Evolutionary conservation across 2,329 filamentous ascomycete genomes (phyloP).

Genomic region (Rhinocladiella similis): DNA sequence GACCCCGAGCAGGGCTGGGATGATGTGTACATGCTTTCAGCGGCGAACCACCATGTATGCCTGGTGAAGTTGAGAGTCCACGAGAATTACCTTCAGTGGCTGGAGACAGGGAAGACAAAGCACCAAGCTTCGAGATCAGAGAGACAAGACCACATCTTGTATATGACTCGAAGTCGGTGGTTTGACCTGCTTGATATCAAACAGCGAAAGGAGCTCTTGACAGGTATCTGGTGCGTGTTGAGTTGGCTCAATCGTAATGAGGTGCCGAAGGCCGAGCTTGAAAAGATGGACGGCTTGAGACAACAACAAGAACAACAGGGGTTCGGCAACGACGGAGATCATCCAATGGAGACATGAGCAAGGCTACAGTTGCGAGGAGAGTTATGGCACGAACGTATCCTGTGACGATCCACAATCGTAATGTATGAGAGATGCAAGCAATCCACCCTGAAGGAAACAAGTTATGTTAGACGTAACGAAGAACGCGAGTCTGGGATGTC

Average conservation of each 20-base stretch:
- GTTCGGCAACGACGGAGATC: slow-evolving; percentile 2
- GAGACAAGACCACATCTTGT: slow-evolving; percentile 42
- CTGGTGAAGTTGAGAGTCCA: slow-evolving; percentile 61
- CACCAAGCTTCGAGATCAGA: background rate
- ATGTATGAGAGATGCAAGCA: no score
- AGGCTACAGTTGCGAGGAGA: background rate
- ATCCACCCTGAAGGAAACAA: no score
- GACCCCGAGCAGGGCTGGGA: slow-evolving; percentile 19
- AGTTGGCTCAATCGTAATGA: slow-evolving; percentile 50
- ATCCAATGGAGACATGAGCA: slow-evolving; percentile 12
- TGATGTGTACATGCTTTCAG: slow-evolving; percentile 22
- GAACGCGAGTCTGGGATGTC: no score
- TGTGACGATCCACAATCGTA: no score
- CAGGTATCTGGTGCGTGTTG: slow-evolving; percentile 59
- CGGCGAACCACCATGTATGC: slow-evolving; percentile 59
- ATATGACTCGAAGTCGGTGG: slow-evolving; percentile 58
- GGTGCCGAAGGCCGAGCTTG: slow-evolving; percentile 22
- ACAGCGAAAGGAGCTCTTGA: slow-evolving; percentile 57
- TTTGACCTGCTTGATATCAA: slow-evolving; percentile 57
- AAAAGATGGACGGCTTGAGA: slow-evolving; percentile 21
- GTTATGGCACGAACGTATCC: no score
- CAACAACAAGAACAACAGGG: slow-evolving; percentile 1
- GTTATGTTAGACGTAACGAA: no score
- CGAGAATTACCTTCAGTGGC: slow-evolving; percentile 55
- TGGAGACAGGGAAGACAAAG: slow-evolving; percentile 46